Evolutionary conservation across 352 stramenopile genomes (phyloP).

Genomic region (Phytophthora brassicae): DNA sequence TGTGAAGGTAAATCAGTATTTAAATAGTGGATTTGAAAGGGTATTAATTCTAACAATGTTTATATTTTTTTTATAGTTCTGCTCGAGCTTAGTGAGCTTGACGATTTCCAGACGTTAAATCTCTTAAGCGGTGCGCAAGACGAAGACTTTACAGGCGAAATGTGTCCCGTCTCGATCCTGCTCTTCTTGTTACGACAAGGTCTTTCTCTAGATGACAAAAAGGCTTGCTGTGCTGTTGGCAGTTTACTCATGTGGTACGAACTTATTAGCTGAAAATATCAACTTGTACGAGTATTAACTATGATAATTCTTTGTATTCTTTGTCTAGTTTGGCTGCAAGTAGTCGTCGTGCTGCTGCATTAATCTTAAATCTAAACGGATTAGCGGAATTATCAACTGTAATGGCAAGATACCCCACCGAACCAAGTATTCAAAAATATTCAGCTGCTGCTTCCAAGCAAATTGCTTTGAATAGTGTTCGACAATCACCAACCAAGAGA

Average conservation of each 20-base stretch:
- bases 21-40: background rate
- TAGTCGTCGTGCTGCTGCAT: constrained; percentile 46
- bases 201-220: constrained; percentile 79
- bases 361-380: constrained; percentile 62
- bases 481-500: constrained; percentile 34
- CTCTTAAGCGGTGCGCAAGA: constrained; percentile 49
- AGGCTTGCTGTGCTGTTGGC: constrained; percentile 71
- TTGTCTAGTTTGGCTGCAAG: constrained; percentile 52
- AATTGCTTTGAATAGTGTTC: constrained; percentile 57
- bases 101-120: constrained; percentile 54
- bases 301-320: constrained; percentile 2
- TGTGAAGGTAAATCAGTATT: constrained; percentile 69
- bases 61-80: constrained; percentile 39
- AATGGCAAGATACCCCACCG: constrained; percentile 70
- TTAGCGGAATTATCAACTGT: constrained; percentile 71
- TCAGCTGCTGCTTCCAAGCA: constrained; percentile 55
- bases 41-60: background rate
- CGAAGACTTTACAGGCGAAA: constrained; percentile 38
- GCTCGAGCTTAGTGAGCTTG: constrained; percentile 71
- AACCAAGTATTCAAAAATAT: constrained; percentile 73
- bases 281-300: background rate
- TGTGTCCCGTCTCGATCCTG: constrained; percentile 65
- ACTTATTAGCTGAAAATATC: no score
- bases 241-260: constrained; percentile 75
- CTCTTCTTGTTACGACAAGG: constrained; percentile 74